Base-by-base conservation (phyloP, 1,284 basidiomycete genomes). In the Leccinum ponderosum region DNA sequence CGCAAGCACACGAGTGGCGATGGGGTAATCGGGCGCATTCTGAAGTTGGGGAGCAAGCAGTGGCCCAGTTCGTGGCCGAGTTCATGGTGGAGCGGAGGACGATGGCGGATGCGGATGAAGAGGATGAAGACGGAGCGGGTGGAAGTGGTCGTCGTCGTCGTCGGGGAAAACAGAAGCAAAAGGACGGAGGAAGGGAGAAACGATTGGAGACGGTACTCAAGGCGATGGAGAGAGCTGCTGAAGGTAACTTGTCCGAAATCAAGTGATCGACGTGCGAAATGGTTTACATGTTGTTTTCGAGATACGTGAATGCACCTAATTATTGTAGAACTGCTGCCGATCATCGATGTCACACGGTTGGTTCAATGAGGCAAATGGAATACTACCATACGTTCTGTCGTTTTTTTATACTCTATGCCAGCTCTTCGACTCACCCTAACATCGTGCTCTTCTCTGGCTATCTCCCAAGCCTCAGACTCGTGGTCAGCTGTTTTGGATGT, bases 221-320 rank as follows among this genome's bases (percentile, higher is more conserved):
- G 63, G 87, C 83, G 1, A 81, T 90, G 17, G 83, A 84, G 68
- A 80, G 84, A 62, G 87, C 86, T 17, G 86, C 87, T 50, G 87
- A 85, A 4, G 85, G 87, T 3, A 77, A 80, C 44, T 64, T 90
- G 65, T 65, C 77, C 1, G 83, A 81, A 25, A 62, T 82, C 48
- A 79, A 74, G 62, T 81, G 61, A 69, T 8, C 12, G 5, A 17
- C 14, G 12, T 7, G 12, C 5, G 7, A 14, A 12, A 22, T 50
- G 20, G 7, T 12, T 9, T 22, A 15, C 14, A 50, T 22, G 17
- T 3, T 44, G 29, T 31, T 1, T 31, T 8, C 7, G 31, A 31
- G 31, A 31, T 31, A 4, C 31, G 3, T 42, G 14, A 48, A 22
- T 22, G 12, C 6, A 50, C 7, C 22, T 31, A 3, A 1, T 4